Evolutionary conservation across 139 green algal species (phyloP).

Genomic region (Nannochloris sp.): DNA sequence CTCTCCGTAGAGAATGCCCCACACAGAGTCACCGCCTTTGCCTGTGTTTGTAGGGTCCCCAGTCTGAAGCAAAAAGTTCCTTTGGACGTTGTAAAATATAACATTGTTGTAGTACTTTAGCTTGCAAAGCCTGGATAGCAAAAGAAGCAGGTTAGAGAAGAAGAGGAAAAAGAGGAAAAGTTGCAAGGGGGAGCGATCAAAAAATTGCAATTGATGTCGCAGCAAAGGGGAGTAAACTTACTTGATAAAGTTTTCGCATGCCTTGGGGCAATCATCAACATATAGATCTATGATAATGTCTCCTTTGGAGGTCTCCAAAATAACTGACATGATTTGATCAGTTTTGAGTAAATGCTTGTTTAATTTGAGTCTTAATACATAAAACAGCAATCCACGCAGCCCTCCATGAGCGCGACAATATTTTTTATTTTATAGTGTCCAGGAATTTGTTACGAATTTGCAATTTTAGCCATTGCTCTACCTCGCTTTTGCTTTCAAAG

Average conservation of each 20-base stretch:
- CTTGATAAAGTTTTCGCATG: conserved; percentile 91
- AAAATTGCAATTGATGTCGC: neutral
- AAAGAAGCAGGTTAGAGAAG: neutral
- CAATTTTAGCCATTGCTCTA: too few species aligned
- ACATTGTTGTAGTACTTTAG: conserved; percentile 93
- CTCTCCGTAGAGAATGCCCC: conserved; percentile 39
- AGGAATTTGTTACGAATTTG: too few species aligned
- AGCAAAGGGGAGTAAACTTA: neutral
- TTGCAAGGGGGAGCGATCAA: neutral
- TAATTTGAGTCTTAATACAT: too few species aligned
- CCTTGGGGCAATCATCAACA: conserved; percentile 68
- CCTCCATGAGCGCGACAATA: too few species aligned
- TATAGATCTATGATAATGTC: conserved; percentile 92
- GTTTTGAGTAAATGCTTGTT: too few species aligned
- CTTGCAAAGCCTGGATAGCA: conserved; percentile 41
- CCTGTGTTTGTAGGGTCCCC: conserved; percentile 85
- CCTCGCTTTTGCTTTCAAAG: too few species aligned
- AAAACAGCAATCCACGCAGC: too few species aligned
- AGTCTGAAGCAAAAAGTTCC: conserved; percentile 81
- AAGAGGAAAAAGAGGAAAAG: neutral
- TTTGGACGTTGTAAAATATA: conserved; percentile 85
- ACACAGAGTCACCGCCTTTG: conserved; percentile 82
- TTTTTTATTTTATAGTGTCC: too few species aligned
- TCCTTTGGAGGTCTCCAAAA: conserved; percentile 91
- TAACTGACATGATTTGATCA: conserved; percentile 69